Percentiles rank a stretch among this genome's conserved stretches.
These are phyloP conservation scores for Fusarium pseudocircinatum DNA, from an alignment of 2,329 filamentous ascomycete species.

Conservation along the genomic window DNA sequence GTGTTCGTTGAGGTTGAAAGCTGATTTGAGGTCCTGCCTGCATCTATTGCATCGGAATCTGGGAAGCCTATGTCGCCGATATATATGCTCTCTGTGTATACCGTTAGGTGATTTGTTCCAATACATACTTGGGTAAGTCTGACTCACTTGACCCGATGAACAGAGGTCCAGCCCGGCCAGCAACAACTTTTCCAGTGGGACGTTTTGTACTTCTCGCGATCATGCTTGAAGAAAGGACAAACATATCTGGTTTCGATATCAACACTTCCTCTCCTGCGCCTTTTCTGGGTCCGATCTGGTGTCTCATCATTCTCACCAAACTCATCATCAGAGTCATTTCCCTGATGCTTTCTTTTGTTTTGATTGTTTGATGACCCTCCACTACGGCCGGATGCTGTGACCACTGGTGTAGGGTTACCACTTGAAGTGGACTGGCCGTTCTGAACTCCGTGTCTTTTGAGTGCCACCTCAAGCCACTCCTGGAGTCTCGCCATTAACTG, in stretches of 20 bases:
- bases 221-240: no score
- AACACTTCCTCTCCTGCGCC: neutral
- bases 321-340: neutral
- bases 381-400: rapidly evolving
- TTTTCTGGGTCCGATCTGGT: neutral
- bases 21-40: neutral
- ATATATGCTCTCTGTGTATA: neutral
- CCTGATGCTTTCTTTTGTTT: neutral
- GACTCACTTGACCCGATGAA: no score
- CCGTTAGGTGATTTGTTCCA: rapidly evolving
- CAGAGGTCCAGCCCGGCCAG: no score
- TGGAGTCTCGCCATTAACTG: neutral
- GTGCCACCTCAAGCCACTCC: neutral
- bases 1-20: neutral
- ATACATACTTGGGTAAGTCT: no score
- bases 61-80: neutral
- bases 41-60: neutral
- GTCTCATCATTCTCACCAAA: neutral
- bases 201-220: no score
- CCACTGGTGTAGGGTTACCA: neutral
- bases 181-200: no score
- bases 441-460: rapidly evolving
- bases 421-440: neutral
- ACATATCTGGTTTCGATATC: rapidly evolving
- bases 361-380: neutral